Evolutionary conservation across 1,139 yeast genomes (phyloP), one percentile per base, ranked within the genome.

Genomic region (Tardiomyces blankii): DNA sequence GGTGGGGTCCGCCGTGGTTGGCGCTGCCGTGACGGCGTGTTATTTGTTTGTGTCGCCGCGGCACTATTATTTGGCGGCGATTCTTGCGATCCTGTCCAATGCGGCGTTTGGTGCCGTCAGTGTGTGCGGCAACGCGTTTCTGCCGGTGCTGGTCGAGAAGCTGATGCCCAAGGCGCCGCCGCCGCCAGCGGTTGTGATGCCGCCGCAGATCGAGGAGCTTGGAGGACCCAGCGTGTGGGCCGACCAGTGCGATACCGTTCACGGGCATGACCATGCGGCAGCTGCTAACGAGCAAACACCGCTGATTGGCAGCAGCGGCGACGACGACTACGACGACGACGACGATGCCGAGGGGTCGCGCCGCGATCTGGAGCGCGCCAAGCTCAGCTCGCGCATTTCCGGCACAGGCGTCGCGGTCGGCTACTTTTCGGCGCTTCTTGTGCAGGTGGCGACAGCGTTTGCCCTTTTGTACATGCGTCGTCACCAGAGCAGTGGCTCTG

Each of bases 61-160:
- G 32, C 74, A 74, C 44, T 80, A 77, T 54, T 77, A 78, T 48
- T 51, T 71, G 18, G 77, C 84, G 1, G 74, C 84, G 0, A 25
- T 75, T 1, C 62, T 78, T 27, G 80, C 83, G 2, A 70, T 81
- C 9, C 44, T 77, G 0, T 79, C 84, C 1, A 81, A 80, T 54
- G 68, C 80, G n/a, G 73, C 82, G 19, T 81, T 75, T 62, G 88
- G 89, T 1, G 83, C 82, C 3, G 83, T 80, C 2, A 77, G 78
- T 44, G 88, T 82, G 12, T 80, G 86, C 49, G 87, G 86, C n/a
- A 82, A 82, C 59, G 78, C 88, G 1, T 74, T 76, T 50, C 59
- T 82, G 35, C 86, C 88, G 0, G 69, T 74, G 1, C 60, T 82
- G 41, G 82, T 70, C 3, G 64, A 69, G 42, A 63, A 67, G 42